Conservation (phyloP, 1,139 yeast species). For the Keqinozyma sinolaborantium region DNA sequence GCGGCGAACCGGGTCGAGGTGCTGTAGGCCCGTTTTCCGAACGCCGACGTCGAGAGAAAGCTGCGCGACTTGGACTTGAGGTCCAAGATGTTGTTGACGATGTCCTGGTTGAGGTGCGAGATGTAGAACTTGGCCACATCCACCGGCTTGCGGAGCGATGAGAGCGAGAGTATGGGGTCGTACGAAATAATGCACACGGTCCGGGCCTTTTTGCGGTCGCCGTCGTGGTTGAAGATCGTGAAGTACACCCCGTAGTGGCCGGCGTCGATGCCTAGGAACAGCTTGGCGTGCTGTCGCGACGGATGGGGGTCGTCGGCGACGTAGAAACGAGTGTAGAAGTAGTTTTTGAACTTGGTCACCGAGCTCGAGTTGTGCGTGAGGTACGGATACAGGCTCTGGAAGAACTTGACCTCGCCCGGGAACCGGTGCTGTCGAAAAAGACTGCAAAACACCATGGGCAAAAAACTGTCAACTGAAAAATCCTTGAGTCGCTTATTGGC, state of each 20-base stretch:
- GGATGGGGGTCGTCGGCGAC: constrained; percentile 29
- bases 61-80: constrained; percentile 18
- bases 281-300: constrained; percentile 18
- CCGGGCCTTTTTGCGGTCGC: constrained; percentile 16
- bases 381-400: constrained; percentile 39
- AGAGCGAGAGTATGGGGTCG: constrained; percentile 7
- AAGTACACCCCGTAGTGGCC: constrained; percentile 48
- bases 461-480: too few relatives aligned
- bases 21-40: background rate
- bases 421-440: constrained; percentile 23
- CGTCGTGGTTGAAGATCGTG: constrained; percentile 40
- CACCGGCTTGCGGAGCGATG: constrained; percentile 1
- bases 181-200: constrained; percentile 9
- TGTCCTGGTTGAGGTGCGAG: constrained; percentile 27
- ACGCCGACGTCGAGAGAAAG: constrained; percentile 16
- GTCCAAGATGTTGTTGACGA: constrained; percentile 19
- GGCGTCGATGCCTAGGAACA: constrained; percentile 28
- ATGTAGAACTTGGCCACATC: constrained; percentile 22
- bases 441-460: constrained; percentile 7
- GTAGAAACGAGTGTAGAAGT: constrained; percentile 17
- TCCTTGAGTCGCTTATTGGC: too few relatives aligned
- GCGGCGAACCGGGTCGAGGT: background rate
- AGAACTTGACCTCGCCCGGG: constrained; percentile 26
- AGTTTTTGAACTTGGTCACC: constrained; percentile 17
- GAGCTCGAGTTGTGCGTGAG: constrained; percentile 17